A percentile compares a stretch with the other conserved stretches of the same genome.
These are phyloP conservation scores for Gliomastix tumulicola DNA, from an alignment of 2,329 filamentous ascomycete species.

Conservation along the genomic window DNA sequence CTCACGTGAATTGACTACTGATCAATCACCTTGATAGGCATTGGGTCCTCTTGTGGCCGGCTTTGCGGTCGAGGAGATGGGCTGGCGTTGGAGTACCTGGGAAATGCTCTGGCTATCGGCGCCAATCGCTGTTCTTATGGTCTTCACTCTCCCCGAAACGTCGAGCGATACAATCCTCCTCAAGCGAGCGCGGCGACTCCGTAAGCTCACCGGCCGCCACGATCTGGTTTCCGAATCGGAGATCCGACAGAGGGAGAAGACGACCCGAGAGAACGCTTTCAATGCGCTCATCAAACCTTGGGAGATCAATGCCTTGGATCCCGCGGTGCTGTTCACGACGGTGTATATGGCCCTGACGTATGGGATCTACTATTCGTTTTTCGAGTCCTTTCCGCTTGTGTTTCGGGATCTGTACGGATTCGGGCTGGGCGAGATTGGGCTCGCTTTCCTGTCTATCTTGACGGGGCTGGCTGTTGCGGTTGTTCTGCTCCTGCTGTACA, in stretches of 20 bases:
- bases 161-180: conserved; percentile 44
- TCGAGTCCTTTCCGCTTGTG: conserved; percentile 39
- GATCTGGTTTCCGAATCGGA: conserved; percentile 46
- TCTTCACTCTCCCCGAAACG: conserved; percentile 53
- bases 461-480: conserved; percentile 26
- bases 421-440: conserved; percentile 29
- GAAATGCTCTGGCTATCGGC: conserved; percentile 22
- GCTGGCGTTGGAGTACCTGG: conserved; percentile 41
- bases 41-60: conserved; percentile 40
- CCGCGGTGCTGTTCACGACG: conserved; percentile 31
- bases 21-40: no score
- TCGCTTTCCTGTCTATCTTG: conserved; percentile 33
- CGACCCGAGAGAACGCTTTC: conserved; percentile 28
- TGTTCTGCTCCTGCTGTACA: no score
- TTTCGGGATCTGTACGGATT: conserved; percentile 35
- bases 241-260: conserved; percentile 43
- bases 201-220: conserved; percentile 42
- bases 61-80: conserved; percentile 32
- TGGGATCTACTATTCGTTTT: conserved; percentile 36
- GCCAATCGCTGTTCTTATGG: conserved; percentile 30
- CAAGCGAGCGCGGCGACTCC: conserved; percentile 44
- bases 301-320: conserved; percentile 26
- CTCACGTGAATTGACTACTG: conserved; percentile 23
- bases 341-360: conserved; percentile 34
- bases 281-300: conserved; percentile 29